phyloP scores from a whole-genome alignment of 441 rosid species.

The Euphorbia schlechtendalii region DNA sequence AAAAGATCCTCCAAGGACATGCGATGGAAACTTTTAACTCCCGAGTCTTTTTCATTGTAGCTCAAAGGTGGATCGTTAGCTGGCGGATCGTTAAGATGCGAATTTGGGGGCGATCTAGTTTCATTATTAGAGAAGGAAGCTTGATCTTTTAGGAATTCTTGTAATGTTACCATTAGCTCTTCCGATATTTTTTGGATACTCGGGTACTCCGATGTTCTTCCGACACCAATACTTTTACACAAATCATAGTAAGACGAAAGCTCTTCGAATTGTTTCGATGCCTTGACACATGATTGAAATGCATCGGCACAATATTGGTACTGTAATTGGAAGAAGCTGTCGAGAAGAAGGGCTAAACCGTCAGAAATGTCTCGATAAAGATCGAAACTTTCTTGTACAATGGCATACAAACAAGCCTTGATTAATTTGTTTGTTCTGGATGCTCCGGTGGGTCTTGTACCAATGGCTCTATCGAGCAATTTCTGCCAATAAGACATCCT shows the following conservation, averaged over 20 bases:
- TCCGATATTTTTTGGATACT: slow-evolving; percentile 62
- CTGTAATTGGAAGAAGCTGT: slow-evolving; percentile 68
- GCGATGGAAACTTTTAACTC: slow-evolving; percentile 31
- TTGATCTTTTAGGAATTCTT: slow-evolving; percentile 73
- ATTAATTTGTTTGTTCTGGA: slow-evolving; percentile 52
- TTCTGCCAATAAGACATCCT: slow-evolving; percentile 64
- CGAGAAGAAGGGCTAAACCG: slow-evolving; percentile 54
- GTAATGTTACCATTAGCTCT: slow-evolving; percentile 63
- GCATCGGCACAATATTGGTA: slow-evolving; percentile 59
- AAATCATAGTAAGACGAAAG: slow-evolving; percentile 47
- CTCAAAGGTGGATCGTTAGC: slow-evolving; percentile 16
- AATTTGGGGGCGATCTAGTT: slow-evolving; percentile 21
- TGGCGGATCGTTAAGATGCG: slow-evolving; percentile 16
- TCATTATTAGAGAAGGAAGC: slow-evolving; percentile 40
- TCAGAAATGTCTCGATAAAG: slow-evolving; percentile 65
- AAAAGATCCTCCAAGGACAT: slow-evolving; percentile 53
- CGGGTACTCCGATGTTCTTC: slow-evolving; percentile 74
- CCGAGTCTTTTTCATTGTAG: slow-evolving; percentile 21
- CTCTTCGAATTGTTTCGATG: slow-evolving; percentile 60
- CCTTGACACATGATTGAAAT: slow-evolving; percentile 59
- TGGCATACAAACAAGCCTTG: slow-evolving; percentile 37
- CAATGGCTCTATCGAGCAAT: slow-evolving; percentile 65
- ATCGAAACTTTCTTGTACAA: slow-evolving; percentile 72
- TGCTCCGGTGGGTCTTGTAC: slow-evolving; percentile 55
- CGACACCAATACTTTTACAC: slow-evolving; percentile 48